Evolutionary conservation across 2,329 filamentous ascomycete genomes (phyloP).

Genomic region (Cryphonectria radicalis): DNA sequence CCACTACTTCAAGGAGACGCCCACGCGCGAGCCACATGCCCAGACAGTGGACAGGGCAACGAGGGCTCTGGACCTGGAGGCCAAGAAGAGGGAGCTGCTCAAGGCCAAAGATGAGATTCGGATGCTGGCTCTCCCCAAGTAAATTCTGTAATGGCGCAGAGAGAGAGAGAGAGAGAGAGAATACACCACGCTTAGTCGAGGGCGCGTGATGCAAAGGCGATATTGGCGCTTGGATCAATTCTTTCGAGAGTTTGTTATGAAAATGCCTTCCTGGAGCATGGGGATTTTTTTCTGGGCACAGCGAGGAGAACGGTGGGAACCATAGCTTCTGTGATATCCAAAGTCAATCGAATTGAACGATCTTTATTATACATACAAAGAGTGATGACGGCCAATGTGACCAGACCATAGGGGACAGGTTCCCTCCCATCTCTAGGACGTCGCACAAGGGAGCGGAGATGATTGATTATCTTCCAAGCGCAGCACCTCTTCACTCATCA

Average conservation of each 20-base stretch:
- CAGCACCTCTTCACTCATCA: background rate
- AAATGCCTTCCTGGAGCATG: background rate
- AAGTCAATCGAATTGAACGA: constrained; percentile 12
- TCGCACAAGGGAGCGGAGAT: background rate
- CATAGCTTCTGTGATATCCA: constrained; percentile 4
- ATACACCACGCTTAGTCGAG: background rate
- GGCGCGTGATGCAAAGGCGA: background rate
- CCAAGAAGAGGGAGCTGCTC: constrained; percentile 53
- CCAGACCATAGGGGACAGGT: background rate
- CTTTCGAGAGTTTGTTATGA: background rate
- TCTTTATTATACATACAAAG: constrained; percentile 11
- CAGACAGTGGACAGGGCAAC: constrained; percentile 40
- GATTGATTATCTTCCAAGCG: background rate
- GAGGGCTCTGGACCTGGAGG: constrained; percentile 47
- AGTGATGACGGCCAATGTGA: background rate
- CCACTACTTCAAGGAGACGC: constrained; percentile 38
- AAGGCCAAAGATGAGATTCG: constrained; percentile 39
- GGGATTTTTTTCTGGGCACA: background rate
- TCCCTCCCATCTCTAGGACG: background rate
- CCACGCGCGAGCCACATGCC: constrained; percentile 34
- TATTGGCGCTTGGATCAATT: background rate
- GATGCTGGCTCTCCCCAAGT: constrained; percentile 13
- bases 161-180: background rate
- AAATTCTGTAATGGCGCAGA: background rate
- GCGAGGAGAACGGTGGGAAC: constrained; percentile 10